Percentiles rank a stretch among this genome's conserved stretches.
Evolutionary conservation across 352 stramenopile genomes (phyloP).

Genomic region (Globisporangium ultimum): DNA sequence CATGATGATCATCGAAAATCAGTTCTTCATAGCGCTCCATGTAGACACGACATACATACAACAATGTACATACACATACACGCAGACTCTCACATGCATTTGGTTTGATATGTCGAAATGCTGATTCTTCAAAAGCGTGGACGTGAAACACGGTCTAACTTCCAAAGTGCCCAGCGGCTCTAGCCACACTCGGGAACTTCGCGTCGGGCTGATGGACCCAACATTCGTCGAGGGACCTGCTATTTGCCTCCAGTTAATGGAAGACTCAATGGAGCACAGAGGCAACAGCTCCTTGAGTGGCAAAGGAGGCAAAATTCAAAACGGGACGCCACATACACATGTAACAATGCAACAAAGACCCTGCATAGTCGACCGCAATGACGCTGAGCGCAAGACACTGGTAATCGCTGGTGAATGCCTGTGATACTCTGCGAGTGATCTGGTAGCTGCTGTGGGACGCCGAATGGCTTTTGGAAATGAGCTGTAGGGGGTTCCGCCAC

Average conservation of each 20-base stretch:
- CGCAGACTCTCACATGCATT: background rate
- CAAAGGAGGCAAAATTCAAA: constrained; percentile 41
- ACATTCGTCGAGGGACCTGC: constrained; percentile 64
- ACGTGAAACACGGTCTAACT: constrained; percentile 55
- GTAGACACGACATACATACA: background rate
- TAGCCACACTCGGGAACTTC: constrained; percentile 61
- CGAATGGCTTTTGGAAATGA: constrained; percentile 5
- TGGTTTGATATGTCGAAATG: constrained; percentile 58
- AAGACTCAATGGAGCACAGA: constrained; percentile 62
- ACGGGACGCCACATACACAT: constrained; percentile 3
- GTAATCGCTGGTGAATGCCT: background rate
- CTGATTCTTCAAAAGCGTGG: constrained; percentile 69
- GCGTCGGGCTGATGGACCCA: constrained; percentile 76
- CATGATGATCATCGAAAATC: constrained; percentile 24
- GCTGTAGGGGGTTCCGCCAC: background rate
- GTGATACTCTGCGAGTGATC: background rate
- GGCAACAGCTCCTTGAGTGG: constrained; percentile 53
- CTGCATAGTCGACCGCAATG: background rate
- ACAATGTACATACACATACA: constrained; percentile 12
- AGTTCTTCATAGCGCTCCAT: constrained; percentile 47
- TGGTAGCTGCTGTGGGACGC: constrained; percentile 9
- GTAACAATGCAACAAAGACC: background rate
- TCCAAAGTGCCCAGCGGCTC: constrained; percentile 78
- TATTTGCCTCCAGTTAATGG: constrained; percentile 62
- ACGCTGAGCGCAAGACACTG: background rate